Evolutionary conservation across 352 stramenopile genomes (phyloP), one percentile per base, ranked within the genome.

Genomic region (Poterioochromonas sp.): DNA sequence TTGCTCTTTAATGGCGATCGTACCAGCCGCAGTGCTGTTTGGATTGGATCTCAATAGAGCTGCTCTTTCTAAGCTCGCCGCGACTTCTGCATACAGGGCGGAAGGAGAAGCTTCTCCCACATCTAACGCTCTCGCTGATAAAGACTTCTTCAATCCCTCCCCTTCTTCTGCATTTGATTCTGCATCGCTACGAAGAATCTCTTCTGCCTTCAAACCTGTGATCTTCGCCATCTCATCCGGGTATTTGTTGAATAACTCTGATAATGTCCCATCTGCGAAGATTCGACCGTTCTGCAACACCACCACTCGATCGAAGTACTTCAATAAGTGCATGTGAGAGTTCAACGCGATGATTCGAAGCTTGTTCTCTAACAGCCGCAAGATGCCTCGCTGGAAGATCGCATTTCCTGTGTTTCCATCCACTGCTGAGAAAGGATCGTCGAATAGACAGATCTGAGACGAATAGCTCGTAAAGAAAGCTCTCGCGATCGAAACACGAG

Each of bases 401-500:
- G 3, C 3, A n/a, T 74, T 74, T 2, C 65, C 65, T 40, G 65
- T 74, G 37, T 8, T 35, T 37, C 39, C 65, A 54, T 74, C 65
- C 2, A 74, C 65, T 35, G 65, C 65, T 18, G 65, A 58, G n/a
- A 74, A 74, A 26, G 65, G 65, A n/a, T 74, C 65, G 29, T 74
- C 65, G 0, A 74, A 35, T 5, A 74, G 15, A 37, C 11, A 18
- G 18, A 74, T 74, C n/a, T 74, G 5, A 32, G 65, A 91, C 81
- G 43, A 86, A 83, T 77, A 92, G 92, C 5, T 89, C 79, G 29
- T 26, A 35, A 53, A 51, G 11, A 74, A 54, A 11, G 86, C 88
- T 62, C 88, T 83, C 0, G 88, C 88, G n/a, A 94, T 76, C 0
- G 84, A 83, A 26, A 93, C 83, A 37, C 88, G 86, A 39, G 87